Conservation (phyloP, 2,329 filamentous ascomycete species). For the Fusarium sp. region DNA sequence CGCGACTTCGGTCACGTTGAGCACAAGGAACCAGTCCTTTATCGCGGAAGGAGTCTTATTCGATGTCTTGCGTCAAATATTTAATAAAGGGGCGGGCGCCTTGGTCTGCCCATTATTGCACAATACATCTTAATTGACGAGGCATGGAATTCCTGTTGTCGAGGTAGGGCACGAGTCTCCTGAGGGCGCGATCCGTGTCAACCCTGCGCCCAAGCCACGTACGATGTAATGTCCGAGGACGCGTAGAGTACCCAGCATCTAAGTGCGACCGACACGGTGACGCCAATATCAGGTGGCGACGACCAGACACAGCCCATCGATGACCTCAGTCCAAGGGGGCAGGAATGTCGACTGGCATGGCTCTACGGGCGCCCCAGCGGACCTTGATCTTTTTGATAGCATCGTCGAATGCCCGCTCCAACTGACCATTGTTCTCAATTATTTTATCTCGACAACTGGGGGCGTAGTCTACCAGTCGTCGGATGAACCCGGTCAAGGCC, state of each 20-base stretch:
- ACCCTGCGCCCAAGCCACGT: conserved; percentile 18
- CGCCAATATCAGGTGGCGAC: not conserved
- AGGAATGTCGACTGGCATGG: conserved; percentile 20
- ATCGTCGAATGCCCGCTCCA: conserved; percentile 8
- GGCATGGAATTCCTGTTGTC: not conserved
- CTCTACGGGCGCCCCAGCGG: not conserved
- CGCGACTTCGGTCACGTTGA: not conserved
- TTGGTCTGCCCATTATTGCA: not conserved
- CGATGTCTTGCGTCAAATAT: not conserved
- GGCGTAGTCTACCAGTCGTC: conserved; percentile 8
- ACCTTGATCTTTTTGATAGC: conserved; percentile 3
- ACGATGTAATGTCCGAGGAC: not conserved
- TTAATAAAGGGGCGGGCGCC: not conserved
- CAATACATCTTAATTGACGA: not conserved
- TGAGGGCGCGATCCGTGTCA: conserved; percentile 4
- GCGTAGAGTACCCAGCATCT: not conserved
- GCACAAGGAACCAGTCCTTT: not conserved
- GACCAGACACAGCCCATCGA: not conserved
- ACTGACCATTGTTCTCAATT: conserved; percentile 17
- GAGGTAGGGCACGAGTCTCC: conserved; percentile 24
- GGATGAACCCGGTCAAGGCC: conserved; percentile 5
- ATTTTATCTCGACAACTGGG: conserved; percentile 14
- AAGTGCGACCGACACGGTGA: not conserved
- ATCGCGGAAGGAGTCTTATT: not conserved
- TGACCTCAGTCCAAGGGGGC: conserved; percentile 16